These are phyloP conservation scores for Phytophthora pistaciae DNA, from an alignment of 352 stramenopile species.

Conservation along the genomic window DNA sequence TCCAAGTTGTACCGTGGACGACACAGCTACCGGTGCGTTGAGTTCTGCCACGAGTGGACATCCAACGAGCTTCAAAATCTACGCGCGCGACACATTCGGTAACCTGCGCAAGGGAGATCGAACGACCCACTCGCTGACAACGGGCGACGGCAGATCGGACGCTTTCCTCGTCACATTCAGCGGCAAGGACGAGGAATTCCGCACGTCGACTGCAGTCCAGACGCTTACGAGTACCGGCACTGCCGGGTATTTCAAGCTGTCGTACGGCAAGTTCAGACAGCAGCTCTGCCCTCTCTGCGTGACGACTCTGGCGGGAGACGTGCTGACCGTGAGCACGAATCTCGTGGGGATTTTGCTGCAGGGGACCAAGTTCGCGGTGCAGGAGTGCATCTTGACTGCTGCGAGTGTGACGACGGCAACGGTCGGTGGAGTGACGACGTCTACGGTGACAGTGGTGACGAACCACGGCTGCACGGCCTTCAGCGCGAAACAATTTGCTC, in stretches of 20 bases:
- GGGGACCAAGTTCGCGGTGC: slow-evolving; percentile 69
- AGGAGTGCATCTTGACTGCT: slow-evolving; percentile 79
- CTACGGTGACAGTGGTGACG: slow-evolving; percentile 55
- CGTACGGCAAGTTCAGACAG: slow-evolving; percentile 67
- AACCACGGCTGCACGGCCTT: slow-evolving; percentile 75
- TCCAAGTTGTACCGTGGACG: slow-evolving; percentile 86
- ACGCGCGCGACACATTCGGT: slow-evolving; percentile 93
- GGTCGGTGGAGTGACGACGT: slow-evolving; percentile 47
- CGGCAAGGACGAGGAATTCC: slow-evolving; percentile 70
- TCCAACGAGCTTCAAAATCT: slow-evolving; percentile 87
- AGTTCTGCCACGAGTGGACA: slow-evolving; percentile 84
- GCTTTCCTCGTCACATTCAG: slow-evolving; percentile 92
- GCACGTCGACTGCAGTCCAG: slow-evolving; percentile 93
- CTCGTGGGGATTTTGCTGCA: slow-evolving; percentile 66
- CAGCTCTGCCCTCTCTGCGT: slow-evolving; percentile 70
- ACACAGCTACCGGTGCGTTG: slow-evolving; percentile 76
- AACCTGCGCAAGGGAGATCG: slow-evolving; percentile 89
- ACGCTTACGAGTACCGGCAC: slow-evolving; percentile 48
- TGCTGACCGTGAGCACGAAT: slow-evolving; percentile 70
- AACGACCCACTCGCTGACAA: slow-evolving; percentile 74
- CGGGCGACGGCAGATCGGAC: slow-evolving; percentile 90
- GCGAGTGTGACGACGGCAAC: slow-evolving; percentile 44
- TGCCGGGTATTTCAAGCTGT: slow-evolving; percentile 75
- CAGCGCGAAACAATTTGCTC: slow-evolving; percentile 41
- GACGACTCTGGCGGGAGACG: slow-evolving; percentile 47